phyloP scores from a whole-genome alignment of 768 basidiomycete species.

The Cyclocybe aegerita region DNA sequence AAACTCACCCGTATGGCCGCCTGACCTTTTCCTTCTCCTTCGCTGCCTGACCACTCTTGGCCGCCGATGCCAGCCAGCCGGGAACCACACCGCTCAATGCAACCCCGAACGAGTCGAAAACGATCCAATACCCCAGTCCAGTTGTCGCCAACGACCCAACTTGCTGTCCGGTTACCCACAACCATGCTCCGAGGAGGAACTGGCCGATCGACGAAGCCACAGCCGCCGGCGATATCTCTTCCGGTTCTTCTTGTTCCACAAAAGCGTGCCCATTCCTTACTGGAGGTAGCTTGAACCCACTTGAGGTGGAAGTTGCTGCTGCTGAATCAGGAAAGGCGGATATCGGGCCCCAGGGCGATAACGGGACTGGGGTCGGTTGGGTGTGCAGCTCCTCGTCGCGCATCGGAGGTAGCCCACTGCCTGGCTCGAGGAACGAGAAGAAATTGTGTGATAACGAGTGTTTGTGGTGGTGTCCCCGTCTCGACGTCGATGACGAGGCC shows the following conservation, averaged over 20 bases:
- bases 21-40: slow-evolving; percentile 45
- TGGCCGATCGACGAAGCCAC: slow-evolving; percentile 36
- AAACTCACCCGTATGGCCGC: slow-evolving; percentile 52
- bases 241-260: neutral
- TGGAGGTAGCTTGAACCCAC: slow-evolving; percentile 13
- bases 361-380: slow-evolving; percentile 56
- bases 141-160: slow-evolving; percentile 85
- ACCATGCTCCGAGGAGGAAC: slow-evolving; percentile 64
- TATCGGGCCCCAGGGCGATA: slow-evolving; percentile 69
- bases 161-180: slow-evolving; percentile 92
- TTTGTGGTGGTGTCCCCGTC: slow-evolving; percentile 86
- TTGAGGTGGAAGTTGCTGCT: slow-evolving; percentile 3
- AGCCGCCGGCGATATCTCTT: slow-evolving; percentile 14
- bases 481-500: slow-evolving; percentile 32
- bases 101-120: slow-evolving; percentile 90
- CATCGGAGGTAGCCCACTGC: slow-evolving; percentile 21
- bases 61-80: slow-evolving; percentile 34
- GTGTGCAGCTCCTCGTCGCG: slow-evolving; percentile 45
- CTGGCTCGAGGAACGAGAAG: slow-evolving; percentile 92
- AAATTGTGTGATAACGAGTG: slow-evolving; percentile 94
- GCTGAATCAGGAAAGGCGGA: slow-evolving; percentile 37
- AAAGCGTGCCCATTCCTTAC: neutral
- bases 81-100: slow-evolving; percentile 48
- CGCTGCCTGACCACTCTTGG: slow-evolving; percentile 17
- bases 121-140: slow-evolving; percentile 93